These are phyloP conservation scores for Rhodotorula glutinis DNA, from an alignment of 1,284 basidiomycete genomes.

Conservation along the genomic window DNA sequence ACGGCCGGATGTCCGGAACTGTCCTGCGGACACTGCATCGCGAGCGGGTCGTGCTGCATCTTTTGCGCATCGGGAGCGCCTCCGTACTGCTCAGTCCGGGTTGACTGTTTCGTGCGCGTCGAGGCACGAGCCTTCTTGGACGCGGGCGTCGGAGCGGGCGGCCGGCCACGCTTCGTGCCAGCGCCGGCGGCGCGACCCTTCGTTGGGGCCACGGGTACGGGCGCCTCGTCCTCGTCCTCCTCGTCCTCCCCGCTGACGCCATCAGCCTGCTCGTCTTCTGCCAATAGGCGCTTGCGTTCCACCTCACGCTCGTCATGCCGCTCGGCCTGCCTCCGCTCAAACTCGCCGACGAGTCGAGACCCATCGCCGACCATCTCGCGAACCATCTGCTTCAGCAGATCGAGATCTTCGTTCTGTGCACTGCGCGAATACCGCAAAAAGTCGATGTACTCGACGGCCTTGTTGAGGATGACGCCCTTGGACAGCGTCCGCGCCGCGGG, in stretches of 20 bases:
- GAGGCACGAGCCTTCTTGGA: conserved; percentile 11
- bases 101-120: background rate
- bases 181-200: conserved; percentile 8
- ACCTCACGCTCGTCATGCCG: conserved; percentile 24
- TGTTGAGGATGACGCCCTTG: conserved; percentile 40
- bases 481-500: conserved; percentile 41
- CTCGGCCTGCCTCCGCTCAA: conserved; percentile 27
- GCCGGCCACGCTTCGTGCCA: conserved; percentile 15
- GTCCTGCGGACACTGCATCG: background rate
- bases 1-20: background rate
- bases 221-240: conserved; percentile 29
- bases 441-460: conserved; percentile 36
- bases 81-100: conserved; percentile 17
- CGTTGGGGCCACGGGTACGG: conserved; percentile 1
- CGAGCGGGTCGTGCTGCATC: too few species aligned
- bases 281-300: conserved; percentile 7
- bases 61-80: background rate
- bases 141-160: background rate
- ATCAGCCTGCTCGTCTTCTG: conserved; percentile 29
- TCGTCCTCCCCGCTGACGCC: conserved; percentile 28
- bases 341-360: conserved; percentile 30
- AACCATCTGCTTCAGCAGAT: conserved; percentile 38
- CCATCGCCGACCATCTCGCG: conserved; percentile 37
- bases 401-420: conserved; percentile 38
- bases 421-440: conserved; percentile 33